Evolutionary conservation across 352 stramenopile species (phyloP).

Genomic region (Globisporangium carolinianum): DNA sequence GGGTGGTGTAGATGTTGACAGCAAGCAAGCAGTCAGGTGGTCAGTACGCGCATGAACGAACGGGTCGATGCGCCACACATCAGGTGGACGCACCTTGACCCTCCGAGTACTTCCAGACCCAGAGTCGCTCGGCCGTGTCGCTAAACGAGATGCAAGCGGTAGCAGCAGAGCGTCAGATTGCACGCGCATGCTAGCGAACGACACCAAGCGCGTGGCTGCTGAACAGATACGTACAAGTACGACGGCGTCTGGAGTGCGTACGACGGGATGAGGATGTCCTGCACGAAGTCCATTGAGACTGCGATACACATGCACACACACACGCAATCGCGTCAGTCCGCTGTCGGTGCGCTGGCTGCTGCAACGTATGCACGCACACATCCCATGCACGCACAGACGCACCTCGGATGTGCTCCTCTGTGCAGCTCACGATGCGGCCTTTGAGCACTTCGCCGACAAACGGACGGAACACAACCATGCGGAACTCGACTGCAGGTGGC

Average conservation of each 20-base stretch:
- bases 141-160: slow-evolving; percentile 15
- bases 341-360: neutral
- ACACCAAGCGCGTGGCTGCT: too few species aligned
- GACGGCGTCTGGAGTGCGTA: slow-evolving; percentile 85
- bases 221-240: slow-evolving; percentile 53
- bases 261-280: slow-evolving; percentile 87
- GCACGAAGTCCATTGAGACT: slow-evolving; percentile 89
- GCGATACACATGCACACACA: neutral
- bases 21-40: too few species aligned
- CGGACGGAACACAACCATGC: slow-evolving; percentile 85
- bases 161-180: neutral
- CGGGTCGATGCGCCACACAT: too few species aligned
- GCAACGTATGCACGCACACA: neutral
- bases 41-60: neutral
- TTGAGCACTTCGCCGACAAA: slow-evolving; percentile 87
- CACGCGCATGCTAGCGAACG: neutral
- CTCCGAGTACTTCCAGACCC: slow-evolving; percentile 85
- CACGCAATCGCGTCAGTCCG: neutral
- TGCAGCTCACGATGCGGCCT: slow-evolving; percentile 84
- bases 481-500: slow-evolving; percentile 63
- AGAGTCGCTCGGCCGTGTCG: slow-evolving; percentile 69
- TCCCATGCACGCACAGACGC: neutral
- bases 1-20: too few species aligned
- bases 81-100: slow-evolving; percentile 34
- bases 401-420: slow-evolving; percentile 83